Evolutionary conservation across 257 asterid species (phyloP).

Genomic region (Scutellaria minor): DNA sequence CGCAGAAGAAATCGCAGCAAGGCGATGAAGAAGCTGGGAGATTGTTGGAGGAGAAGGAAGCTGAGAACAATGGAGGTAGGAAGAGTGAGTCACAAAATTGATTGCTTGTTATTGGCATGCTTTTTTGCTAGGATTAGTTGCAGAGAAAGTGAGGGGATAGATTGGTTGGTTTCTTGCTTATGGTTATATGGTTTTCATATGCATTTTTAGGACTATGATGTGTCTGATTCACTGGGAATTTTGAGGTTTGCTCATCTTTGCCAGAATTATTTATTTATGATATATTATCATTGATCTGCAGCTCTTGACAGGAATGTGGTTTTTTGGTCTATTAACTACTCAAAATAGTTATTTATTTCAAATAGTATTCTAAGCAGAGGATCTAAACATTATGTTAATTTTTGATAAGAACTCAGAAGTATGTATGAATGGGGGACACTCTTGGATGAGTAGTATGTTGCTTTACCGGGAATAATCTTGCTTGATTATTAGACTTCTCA

Average conservation of each 20-base stretch:
- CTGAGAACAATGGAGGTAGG: conserved; percentile 39
- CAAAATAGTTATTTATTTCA: background rate
- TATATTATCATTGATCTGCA: conserved; percentile 14
- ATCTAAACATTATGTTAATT: too few species aligned
- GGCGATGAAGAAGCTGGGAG: conserved; percentile 55
- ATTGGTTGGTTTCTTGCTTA: conserved; percentile 25
- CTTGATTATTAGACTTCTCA: too few species aligned
- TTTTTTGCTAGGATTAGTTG: conserved; percentile 26
- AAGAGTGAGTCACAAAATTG: conserved; percentile 47
- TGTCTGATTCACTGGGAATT: background rate
- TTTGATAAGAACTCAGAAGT: too few species aligned
- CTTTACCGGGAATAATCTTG: too few species aligned
- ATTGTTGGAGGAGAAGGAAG: conserved; percentile 53
- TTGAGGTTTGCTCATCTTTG: conserved; percentile 29
- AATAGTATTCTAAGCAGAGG: too few species aligned
- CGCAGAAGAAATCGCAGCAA: conserved; percentile 60
- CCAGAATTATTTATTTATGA: conserved; percentile 1
- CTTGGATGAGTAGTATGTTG: too few species aligned
- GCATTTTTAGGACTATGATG: conserved; percentile 4
- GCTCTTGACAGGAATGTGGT: conserved; percentile 2
- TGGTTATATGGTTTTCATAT: conserved; percentile 27
- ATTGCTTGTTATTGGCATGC: conserved; percentile 9
- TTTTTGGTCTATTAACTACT: background rate
- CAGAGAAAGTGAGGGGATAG: conserved; percentile 11
- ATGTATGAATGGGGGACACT: too few species aligned